These are phyloP conservation scores for Gleditsia sinensis DNA, from an alignment of 306 rosid genomes.

Conservation along the genomic window DNA sequence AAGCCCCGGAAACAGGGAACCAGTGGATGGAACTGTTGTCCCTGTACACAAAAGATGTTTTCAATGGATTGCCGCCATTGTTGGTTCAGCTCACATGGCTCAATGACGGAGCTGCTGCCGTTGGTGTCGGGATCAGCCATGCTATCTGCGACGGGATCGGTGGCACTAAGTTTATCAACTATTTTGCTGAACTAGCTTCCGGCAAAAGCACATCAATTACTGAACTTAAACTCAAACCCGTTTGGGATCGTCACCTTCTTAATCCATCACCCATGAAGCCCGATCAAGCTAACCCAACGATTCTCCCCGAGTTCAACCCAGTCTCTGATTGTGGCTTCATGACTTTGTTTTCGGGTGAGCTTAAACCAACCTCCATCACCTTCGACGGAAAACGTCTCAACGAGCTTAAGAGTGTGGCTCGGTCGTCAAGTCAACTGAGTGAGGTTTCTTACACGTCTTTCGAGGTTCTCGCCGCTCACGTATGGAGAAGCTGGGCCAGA, in stretches of 20 bases:
- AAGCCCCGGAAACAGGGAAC: constrained; percentile 53
- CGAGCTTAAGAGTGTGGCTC: no score
- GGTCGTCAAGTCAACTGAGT: no score
- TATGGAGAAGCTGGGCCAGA: no score
- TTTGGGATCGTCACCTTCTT: constrained; percentile 78
- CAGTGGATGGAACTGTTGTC: constrained; percentile 71
- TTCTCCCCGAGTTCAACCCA: no score
- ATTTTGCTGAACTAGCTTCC: constrained; percentile 52
- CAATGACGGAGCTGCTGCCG: constrained; percentile 63
- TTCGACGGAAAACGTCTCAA: no score
- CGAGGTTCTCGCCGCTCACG: no score
- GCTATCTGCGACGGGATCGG: constrained; percentile 77
- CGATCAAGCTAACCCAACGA: no score
- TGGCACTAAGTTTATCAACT: constrained; percentile 66
- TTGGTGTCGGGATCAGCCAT: constrained; percentile 74
- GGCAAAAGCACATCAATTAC: constrained; percentile 13
- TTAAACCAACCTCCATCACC: no score
- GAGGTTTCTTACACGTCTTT: no score
- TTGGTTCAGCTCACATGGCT: constrained; percentile 80
- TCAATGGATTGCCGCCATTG: constrained; percentile 65
- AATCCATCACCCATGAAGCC: background rate
- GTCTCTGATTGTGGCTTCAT: no score
- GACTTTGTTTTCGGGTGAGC: no score
- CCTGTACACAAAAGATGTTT: constrained; percentile 59
- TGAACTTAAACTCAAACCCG: constrained; percentile 41